Conservation (phyloP, 306 rosid genomes). For the Castanea sativa region DNA sequence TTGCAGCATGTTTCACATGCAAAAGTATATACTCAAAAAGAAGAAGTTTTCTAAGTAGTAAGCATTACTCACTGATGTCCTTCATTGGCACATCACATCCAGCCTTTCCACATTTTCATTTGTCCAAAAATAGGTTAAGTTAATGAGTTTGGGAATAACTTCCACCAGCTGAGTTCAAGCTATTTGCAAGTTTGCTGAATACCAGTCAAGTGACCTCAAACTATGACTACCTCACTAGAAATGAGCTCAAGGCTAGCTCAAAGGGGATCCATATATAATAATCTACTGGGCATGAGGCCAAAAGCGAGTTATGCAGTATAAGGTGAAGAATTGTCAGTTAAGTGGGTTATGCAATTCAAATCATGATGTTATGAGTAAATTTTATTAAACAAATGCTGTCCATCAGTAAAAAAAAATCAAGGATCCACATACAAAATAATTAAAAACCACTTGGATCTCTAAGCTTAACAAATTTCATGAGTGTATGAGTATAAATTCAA, state of each 20-base stretch:
- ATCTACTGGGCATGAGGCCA: background rate
- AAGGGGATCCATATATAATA: background rate
- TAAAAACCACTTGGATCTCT: background rate
- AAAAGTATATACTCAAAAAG: background rate
- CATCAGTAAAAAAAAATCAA: background rate
- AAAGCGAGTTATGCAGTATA: background rate
- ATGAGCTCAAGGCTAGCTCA: background rate
- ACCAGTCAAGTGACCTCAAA: background rate
- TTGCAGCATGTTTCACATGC: background rate
- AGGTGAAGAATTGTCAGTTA: background rate
- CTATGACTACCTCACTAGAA: background rate
- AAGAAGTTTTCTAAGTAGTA: background rate
- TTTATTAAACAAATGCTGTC: background rate
- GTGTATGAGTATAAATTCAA: background rate
- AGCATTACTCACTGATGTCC: too few species aligned
- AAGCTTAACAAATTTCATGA: background rate
- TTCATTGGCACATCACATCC: background rate
- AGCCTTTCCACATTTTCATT: background rate
- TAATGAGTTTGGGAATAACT: background rate
- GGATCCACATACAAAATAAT: background rate
- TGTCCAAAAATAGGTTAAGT: background rate
- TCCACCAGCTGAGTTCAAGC: background rate
- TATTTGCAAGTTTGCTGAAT: background rate
- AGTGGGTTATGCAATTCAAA: background rate
- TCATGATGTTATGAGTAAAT: background rate